phyloP scores from a whole-genome alignment of 2,329 filamentous ascomycete genomes.

The Arthrocladium fulminans region DNA sequence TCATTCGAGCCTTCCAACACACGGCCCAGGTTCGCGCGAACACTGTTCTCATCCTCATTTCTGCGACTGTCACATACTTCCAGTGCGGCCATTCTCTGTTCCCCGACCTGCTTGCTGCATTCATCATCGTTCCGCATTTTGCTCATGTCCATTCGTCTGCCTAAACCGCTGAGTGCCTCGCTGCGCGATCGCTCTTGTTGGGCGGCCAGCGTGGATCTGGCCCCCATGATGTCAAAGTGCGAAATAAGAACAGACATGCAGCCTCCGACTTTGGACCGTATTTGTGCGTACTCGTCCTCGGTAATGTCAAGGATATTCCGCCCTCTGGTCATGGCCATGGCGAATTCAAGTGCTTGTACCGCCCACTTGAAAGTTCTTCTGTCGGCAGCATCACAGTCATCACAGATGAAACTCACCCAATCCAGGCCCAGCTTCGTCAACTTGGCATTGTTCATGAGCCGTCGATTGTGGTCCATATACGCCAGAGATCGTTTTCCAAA shows the following conservation, averaged over 20 bases:
- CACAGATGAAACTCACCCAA: conserved; percentile 96
- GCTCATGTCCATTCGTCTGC: conserved; percentile 65
- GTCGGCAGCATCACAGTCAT: conserved; percentile 90
- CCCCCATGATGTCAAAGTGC: conserved; percentile 98
- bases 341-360: conserved; percentile 87
- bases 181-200: conserved; percentile 86
- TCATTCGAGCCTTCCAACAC: conserved; percentile 93
- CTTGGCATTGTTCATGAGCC: conserved; percentile 95
- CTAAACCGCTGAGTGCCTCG: conserved; percentile 68
- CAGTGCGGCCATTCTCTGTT: conserved; percentile 65
- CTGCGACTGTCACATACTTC: conserved; percentile 67
- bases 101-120: conserved; percentile 63
- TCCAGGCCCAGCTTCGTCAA: conserved; percentile 87
- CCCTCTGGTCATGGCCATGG: conserved; percentile 93
- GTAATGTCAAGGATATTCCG: conserved; percentile 86
- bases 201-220: conserved; percentile 82
- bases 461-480: conserved; percentile 90
- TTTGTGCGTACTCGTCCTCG: conserved; percentile 72
- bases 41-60: conserved; percentile 68
- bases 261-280: conserved; percentile 82
- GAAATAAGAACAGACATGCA: conserved; percentile 97
- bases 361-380: conserved; percentile 96
- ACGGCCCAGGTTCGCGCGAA: conserved; percentile 71
- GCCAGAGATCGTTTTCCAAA: conserved; percentile 91
- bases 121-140: conserved; percentile 72